Percentiles rank a stretch among this genome's conserved stretches.
Conservation (phyloP, 768 basidiomycete species). For the Suillus brevipes region DNA sequence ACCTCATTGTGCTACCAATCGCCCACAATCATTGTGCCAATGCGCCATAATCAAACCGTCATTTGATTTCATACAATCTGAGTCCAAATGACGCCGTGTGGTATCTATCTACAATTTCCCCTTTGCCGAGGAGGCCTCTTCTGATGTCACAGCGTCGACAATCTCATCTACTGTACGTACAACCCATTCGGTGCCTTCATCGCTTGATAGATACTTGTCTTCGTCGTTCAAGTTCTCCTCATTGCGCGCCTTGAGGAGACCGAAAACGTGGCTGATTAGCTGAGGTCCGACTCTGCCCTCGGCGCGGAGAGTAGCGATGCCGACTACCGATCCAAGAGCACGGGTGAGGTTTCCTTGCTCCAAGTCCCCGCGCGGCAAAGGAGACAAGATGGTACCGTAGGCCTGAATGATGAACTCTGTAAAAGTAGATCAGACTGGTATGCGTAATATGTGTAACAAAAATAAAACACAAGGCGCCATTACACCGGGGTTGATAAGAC, state of each 20-base stretch:
- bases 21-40: slow-evolving; percentile 19
- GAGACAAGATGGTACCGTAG: slow-evolving; percentile 78
- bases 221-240: slow-evolving; percentile 60
- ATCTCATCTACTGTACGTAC: slow-evolving; percentile 80
- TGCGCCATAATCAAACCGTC: slow-evolving; percentile 29
- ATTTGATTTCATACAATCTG: slow-evolving; percentile 30
- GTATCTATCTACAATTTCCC: slow-evolving; percentile 56
- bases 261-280: slow-evolving; percentile 85
- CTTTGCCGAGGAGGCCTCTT: slow-evolving; percentile 40
- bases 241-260: slow-evolving; percentile 80
- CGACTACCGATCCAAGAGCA: slow-evolving; percentile 80
- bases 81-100: slow-evolving; percentile 18
- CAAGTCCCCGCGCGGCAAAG: slow-evolving; percentile 64
- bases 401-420: slow-evolving; percentile 85
- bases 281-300: slow-evolving; percentile 86
- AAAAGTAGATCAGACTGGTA: slow-evolving; percentile 20
- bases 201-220: slow-evolving; percentile 79
- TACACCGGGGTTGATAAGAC: slow-evolving; percentile 34
- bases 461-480: slow-evolving; percentile 34
- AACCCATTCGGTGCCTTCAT: slow-evolving; percentile 90
- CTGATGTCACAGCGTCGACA: slow-evolving; percentile 66
- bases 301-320: slow-evolving; percentile 81
- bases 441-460: slow-evolving; percentile 27
- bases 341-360: slow-evolving; percentile 86
- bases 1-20: slow-evolving; percentile 16